Conservation (phyloP, 495 filamentous ascomycete species). For the Pyrenula aspistea region DNA sequence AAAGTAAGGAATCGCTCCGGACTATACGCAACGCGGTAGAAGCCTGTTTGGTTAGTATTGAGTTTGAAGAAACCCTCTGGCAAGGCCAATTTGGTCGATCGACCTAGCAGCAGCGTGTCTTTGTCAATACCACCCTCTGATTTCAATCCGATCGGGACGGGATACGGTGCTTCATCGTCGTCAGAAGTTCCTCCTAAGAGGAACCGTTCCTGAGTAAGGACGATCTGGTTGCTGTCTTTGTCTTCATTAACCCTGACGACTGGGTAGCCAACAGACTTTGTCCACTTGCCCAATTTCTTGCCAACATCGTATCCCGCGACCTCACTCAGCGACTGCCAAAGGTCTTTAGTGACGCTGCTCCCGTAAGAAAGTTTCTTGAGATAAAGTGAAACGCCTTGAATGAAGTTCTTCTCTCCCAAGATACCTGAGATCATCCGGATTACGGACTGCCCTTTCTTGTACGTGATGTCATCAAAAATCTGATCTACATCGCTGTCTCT, state of each 20-base stretch:
- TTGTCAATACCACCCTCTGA: constrained; percentile 54
- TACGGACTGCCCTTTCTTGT: constrained; percentile 7
- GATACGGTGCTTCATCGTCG: constrained; percentile 45
- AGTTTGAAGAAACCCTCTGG: constrained; percentile 65
- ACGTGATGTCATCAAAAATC: constrained; percentile 9
- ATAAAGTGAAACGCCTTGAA: constrained; percentile 6
- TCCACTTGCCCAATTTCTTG: constrained; percentile 63
- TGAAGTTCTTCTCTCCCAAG: constrained; percentile 6
- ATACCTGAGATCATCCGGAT: constrained; percentile 6
- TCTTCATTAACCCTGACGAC: constrained; percentile 59
- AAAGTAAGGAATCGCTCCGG: constrained; percentile 58
- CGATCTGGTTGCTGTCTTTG: constrained; percentile 42
- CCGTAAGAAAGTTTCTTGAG: constrained; percentile 5
- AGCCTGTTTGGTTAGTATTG: constrained; percentile 63
- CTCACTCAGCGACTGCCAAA: constrained; percentile 3
- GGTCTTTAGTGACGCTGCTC: constrained; percentile 10
- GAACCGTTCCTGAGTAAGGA: constrained; percentile 65
- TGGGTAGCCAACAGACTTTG: constrained; percentile 65
- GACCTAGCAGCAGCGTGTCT: constrained; percentile 21
- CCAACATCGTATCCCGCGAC: constrained; percentile 6
- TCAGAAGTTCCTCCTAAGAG: constrained; percentile 50
- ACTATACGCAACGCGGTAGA: constrained; percentile 62
- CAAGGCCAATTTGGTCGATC: constrained; percentile 20
- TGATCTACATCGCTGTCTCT: neutral
- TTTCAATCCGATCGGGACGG: constrained; percentile 58